phyloP scores from a whole-genome alignment of 257 asterid species.

The Datura wrightii region DNA sequence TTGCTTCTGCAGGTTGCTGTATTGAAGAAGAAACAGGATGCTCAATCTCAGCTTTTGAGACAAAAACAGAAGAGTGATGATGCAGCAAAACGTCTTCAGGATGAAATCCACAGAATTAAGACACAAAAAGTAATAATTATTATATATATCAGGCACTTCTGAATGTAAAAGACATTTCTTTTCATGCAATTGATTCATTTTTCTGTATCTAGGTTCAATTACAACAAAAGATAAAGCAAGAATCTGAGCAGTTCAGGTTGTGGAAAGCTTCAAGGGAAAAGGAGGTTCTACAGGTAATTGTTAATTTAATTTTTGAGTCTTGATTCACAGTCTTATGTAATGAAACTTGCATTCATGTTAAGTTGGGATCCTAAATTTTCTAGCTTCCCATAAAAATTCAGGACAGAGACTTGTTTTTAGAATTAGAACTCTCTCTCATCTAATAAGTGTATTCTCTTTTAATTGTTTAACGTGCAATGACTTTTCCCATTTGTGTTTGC shows the following conservation, averaged over 20 bases:
- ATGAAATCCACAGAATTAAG: constrained; percentile 95
- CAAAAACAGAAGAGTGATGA: constrained; percentile 98
- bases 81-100: constrained; percentile 83
- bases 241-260: constrained; percentile 92
- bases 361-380: not conserved
- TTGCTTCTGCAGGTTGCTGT: constrained; percentile 70
- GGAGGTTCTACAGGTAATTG: constrained; percentile 91
- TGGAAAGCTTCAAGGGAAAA: constrained; percentile 98
- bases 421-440: constrained; percentile 1
- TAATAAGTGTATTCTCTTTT: not conserved
- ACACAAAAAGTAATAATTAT: constrained; percentile 69
- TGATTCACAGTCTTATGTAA: not conserved
- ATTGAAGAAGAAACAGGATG: constrained; percentile 96
- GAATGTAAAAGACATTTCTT: not conserved
- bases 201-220: constrained; percentile 74
- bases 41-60: constrained; percentile 92
- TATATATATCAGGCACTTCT: constrained; percentile 31
- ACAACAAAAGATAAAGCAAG: constrained; percentile 98
- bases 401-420: not conserved
- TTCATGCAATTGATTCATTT: constrained; percentile 36
- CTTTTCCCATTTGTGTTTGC: constrained; percentile 16
- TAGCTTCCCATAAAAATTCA: not conserved
- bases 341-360: constrained; percentile 23
- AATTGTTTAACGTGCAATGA: not conserved
- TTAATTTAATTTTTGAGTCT: constrained; percentile 12